Conservation (phyloP, 2,329 filamentous ascomycete species). For the Fusarium musae region DNA sequence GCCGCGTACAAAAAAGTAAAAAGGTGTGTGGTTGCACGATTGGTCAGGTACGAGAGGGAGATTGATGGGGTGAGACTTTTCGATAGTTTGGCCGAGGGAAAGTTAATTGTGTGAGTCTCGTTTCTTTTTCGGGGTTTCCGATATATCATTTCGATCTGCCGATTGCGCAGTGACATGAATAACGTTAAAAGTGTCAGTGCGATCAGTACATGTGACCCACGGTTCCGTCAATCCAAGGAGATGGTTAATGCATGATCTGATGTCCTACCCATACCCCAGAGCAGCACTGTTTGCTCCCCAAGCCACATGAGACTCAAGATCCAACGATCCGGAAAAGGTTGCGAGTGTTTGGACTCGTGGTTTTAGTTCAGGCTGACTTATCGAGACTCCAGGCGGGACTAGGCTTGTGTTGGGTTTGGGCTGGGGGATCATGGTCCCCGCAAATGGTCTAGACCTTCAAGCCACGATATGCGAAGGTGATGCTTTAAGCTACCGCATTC, state of each 20-base stretch:
- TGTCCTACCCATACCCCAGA: background rate
- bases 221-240: background rate
- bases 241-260: background rate
- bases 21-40: background rate
- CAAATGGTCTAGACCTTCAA: conserved; percentile 33
- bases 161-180: background rate
- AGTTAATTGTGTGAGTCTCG: background rate
- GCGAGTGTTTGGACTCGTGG: background rate
- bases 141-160: background rate
- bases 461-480: conserved; percentile 2
- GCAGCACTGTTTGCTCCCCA: background rate
- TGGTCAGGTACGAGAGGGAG: background rate
- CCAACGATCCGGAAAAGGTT: background rate
- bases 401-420: background rate
- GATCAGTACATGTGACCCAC: background rate
- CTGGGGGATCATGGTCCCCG: conserved; percentile 5
- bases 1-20: background rate
- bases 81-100: background rate
- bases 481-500: conserved; percentile 7
- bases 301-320: background rate
- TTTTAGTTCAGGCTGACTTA: background rate
- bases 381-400: conserved; percentile 1
- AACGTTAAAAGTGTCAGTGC: background rate
- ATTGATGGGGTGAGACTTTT: background rate
- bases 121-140: background rate